phyloP scores from a whole-genome alignment of 78 protist species.

The Thecamonas trahens region DNA sequence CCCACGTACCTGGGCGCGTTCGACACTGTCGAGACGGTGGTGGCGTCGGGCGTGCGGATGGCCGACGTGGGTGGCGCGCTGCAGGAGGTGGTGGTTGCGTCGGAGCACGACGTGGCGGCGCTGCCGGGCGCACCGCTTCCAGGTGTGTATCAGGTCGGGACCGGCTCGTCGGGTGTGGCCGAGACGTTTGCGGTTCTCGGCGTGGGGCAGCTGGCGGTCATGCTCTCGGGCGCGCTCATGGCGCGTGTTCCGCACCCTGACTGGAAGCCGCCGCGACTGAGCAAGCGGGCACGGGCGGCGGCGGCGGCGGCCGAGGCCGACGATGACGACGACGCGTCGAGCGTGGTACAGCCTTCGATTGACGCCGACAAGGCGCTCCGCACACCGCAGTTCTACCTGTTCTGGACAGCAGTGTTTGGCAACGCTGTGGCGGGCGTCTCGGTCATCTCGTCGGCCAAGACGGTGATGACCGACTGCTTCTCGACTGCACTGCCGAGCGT shows the following conservation, averaged over 20 bases:
- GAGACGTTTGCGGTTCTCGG: neutral
- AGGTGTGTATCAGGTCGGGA: neutral
- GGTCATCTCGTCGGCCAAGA: neutral
- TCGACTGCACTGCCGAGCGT: neutral
- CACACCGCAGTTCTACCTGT: slow-evolving; percentile 1
- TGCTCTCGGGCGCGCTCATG: neutral
- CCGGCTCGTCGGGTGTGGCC: neutral
- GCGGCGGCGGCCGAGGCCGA: too few relatives aligned
- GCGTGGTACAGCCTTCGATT: too few relatives aligned
- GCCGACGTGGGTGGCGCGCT: neutral
- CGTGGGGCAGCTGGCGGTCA: neutral
- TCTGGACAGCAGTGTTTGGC: neutral
- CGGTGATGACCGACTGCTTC: neutral
- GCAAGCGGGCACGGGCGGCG: too few relatives aligned
- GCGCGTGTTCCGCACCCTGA: neutral
- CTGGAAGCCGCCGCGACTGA: neutral
- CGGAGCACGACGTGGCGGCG: neutral
- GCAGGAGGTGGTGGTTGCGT: neutral
- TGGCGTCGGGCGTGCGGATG: neutral
- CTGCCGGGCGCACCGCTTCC: neutral
- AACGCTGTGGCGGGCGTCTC: neutral
- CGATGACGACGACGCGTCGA: neutral
- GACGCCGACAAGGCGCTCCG: neutral
- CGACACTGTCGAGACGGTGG: neutral
- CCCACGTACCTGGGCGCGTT: neutral